Percentiles rank a stretch among this genome's conserved stretches.
These are phyloP conservation scores for Phtheirospermum japonicum DNA, from an alignment of 257 asterid genomes.

Conservation along the genomic window DNA sequence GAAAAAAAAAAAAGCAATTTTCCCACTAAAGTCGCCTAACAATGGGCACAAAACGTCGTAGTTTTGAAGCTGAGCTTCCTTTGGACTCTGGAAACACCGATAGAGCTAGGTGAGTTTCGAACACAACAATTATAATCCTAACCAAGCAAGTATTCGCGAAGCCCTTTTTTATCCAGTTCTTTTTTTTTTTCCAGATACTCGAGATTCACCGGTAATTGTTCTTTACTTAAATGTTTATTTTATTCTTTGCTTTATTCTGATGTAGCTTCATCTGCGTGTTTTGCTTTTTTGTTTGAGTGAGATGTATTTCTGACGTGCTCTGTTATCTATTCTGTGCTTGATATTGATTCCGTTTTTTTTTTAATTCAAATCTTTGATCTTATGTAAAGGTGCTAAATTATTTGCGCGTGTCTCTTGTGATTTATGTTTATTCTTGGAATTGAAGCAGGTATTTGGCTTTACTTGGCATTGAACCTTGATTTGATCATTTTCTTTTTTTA, in stretches of 20 bases:
- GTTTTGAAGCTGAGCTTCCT: too few species aligned
- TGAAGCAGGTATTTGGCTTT: conserved; percentile 21
- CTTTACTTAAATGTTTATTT: conserved; percentile 34
- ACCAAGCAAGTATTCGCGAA: too few species aligned
- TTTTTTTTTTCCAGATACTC: conserved; percentile 17
- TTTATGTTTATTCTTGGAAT: background rate
- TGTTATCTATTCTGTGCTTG: conserved; percentile 10
- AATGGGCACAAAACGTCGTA: too few species aligned
- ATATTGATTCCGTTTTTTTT: background rate
- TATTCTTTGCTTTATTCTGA: conserved; percentile 35
- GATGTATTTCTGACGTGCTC: conserved; percentile 22
- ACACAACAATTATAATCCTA: too few species aligned
- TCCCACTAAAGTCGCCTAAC: too few species aligned
- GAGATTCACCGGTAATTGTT: conserved; percentile 33
- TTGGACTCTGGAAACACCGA: too few species aligned
- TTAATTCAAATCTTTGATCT: background rate
- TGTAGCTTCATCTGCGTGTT: background rate
- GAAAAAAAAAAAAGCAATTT: too few species aligned
- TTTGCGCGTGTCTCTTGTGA: too few species aligned
- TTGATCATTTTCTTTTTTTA: background rate
- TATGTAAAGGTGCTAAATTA: background rate
- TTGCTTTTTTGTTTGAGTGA: background rate
- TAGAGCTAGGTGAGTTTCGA: too few species aligned
- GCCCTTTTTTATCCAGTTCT: background rate
- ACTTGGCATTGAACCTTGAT: background rate